Base-by-base conservation (phyloP, 108 stramenopile species). In the Ochromonas danica region DNA sequence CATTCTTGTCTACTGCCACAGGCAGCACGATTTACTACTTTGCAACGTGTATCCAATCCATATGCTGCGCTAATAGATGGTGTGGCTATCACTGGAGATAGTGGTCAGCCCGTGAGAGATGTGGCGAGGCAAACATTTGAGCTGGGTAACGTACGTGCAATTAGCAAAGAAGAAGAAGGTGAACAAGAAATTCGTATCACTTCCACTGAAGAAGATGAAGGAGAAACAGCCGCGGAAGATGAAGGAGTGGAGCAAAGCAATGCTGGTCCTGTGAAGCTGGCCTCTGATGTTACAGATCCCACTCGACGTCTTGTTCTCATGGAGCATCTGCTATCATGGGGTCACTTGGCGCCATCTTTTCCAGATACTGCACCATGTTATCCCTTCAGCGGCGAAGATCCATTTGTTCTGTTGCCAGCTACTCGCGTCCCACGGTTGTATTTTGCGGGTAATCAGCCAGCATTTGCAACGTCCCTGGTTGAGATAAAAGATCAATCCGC, bases 281-380 rank as follows among this genome's bases (percentile, higher is more conserved):
- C 10, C 17, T 10, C 22, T 22, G 51, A 57, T 22, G 10, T 57
- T 22, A 28, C 27, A 67, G 6, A 28, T 35, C 10, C 63, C 3
- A 67, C 63, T 35, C 31, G 30, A 28, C 17, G 17, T 28, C 30
- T 31, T 6, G 31, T 10, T 67, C 10, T 67, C 30, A 35, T 67
- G 35, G 35, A 67, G 17, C 3, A 22, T 6, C 27, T 36, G 17
- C 51, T 57, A 22, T 3, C 3, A 33, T 67, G 63, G 63, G 63
- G 63, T 67, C 63, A 67, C 31, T 25, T 67, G 17, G 3, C 33
- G 3, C 63, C 63, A 36, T 14, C 63, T 28, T 28, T 6, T 36
- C 63, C 63, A 28, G 63, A 67, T 67, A 67, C 63, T 6, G 3
- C 25, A 36, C 63, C 63, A 35, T 67, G 33, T 25, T 67, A 67